Evolutionary conservation across 768 basidiomycete genomes (phyloP).

Genomic region (Boletus rubescentipes): DNA sequence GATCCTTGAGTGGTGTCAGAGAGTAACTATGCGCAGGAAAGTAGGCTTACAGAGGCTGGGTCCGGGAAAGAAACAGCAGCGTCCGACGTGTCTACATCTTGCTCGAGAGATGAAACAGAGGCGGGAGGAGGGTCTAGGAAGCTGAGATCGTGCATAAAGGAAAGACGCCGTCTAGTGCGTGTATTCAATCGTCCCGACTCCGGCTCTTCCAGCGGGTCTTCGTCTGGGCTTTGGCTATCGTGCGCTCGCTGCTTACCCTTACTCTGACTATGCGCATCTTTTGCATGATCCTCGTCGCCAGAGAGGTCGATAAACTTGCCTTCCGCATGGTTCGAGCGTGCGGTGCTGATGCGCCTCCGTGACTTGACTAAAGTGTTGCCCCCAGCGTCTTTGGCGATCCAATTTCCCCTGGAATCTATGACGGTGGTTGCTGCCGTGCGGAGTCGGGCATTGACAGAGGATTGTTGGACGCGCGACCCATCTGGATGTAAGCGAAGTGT

Average conservation of each 20-base stretch:
- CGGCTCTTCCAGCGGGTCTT: conserved; percentile 10
- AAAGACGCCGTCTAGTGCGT: conserved; percentile 41
- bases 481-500: conserved; percentile 65
- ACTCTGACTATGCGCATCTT: conserved; percentile 1
- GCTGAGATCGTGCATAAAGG: conserved; percentile 49
- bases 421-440: conserved; percentile 38
- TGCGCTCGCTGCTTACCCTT: conserved; percentile 29
- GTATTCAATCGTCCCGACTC: conserved; percentile 15
- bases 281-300: conserved; percentile 22
- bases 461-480: conserved; percentile 56
- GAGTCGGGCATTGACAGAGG: conserved; percentile 34
- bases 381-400: conserved; percentile 67
- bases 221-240: conserved; percentile 9
- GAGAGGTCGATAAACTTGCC: conserved; percentile 24
- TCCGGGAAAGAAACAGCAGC: conserved; percentile 22
- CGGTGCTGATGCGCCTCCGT: conserved; percentile 27
- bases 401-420: conserved; percentile 54
- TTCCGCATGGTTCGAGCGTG: conserved; percentile 24
- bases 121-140: conserved; percentile 46
- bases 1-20: conserved; percentile 40
- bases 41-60: conserved; percentile 52
- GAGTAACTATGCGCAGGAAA: not conserved
- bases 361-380: conserved; percentile 45
- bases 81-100: conserved; percentile 2
- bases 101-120: conserved; percentile 9